Conservation (phyloP, 345 rosid species). For the Populus pruinosa region DNA sequence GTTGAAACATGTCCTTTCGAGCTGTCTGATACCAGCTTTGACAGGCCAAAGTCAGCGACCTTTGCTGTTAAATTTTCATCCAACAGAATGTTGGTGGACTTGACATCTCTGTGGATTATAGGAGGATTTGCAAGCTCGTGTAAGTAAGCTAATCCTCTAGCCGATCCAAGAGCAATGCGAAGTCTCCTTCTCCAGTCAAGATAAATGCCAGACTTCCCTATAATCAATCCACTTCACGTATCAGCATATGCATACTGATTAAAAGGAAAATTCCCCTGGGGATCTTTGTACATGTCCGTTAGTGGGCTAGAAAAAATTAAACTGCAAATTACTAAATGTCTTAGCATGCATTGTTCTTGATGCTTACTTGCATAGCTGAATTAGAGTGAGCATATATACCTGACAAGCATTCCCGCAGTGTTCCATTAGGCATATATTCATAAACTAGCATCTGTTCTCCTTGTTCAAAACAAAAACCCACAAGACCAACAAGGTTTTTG, state of each 20-base stretch:
- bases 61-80: conserved; percentile 83
- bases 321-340: background rate
- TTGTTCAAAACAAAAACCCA: conserved; percentile 88
- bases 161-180: conserved; percentile 81
- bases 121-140: conserved; percentile 96
- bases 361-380: background rate
- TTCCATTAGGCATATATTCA: conserved; percentile 83
- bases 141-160: conserved; percentile 92
- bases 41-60: conserved; percentile 95
- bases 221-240: conserved; percentile 4
- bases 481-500: conserved; percentile 83
- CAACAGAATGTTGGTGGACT: conserved; percentile 80
- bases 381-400: conserved; percentile 34
- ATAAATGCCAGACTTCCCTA: conserved; percentile 60
- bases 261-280: too few species aligned
- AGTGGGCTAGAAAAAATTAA: background rate
- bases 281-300: too few species aligned
- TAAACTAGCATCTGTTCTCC: conserved; percentile 90
- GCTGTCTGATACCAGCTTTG: conserved; percentile 84
- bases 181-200: conserved; percentile 93
- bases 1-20: conserved; percentile 96
- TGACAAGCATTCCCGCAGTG: conserved; percentile 71
- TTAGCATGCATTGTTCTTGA: background rate
- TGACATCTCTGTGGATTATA: conserved; percentile 89
- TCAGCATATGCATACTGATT: background rate